Evolutionary conservation across 257 asterid species (phyloP).

Genomic region (Solanum gracilifrons): DNA sequence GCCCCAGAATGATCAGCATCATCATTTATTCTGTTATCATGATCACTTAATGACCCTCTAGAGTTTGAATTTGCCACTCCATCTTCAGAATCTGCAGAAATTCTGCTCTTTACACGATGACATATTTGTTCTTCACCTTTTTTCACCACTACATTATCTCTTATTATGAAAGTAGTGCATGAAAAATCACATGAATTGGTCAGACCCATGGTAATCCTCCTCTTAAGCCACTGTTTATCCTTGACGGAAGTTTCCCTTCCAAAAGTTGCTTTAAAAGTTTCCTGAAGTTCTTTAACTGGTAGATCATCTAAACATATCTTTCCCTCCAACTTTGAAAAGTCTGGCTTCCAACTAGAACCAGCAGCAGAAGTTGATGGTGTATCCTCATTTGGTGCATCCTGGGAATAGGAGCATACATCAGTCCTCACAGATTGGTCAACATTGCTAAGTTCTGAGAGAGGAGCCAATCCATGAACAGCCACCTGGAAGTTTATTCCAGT

Average conservation of each 20-base stretch:
- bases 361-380: constrained; percentile 24
- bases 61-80: constrained; percentile 22
- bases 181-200: constrained; percentile 83
- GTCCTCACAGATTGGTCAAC: constrained; percentile 19
- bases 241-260: constrained; percentile 94
- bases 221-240: constrained; percentile 91
- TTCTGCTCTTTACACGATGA: constrained; percentile 17
- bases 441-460: constrained; percentile 15
- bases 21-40: constrained; percentile 19
- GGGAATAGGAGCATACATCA: constrained; percentile 26
- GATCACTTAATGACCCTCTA: constrained; percentile 15
- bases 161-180: constrained; percentile 44
- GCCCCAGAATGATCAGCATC: constrained; percentile 20
- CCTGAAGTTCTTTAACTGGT: constrained; percentile 84
- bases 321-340: constrained; percentile 78
- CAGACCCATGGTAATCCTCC: constrained; percentile 91
- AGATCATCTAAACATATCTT: constrained; percentile 67
- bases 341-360: constrained; percentile 43
- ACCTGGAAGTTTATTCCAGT: constrained; percentile 32
- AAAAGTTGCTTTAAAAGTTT: constrained; percentile 83
- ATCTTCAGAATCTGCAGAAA: constrained; percentile 31
- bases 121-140: constrained; percentile 28
- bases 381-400: constrained; percentile 22
- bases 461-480: constrained; percentile 9
- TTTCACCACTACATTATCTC: constrained; percentile 48